Evolutionary conservation across 352 stramenopile species (phyloP), one percentile per base, ranked within the genome.

Genomic region (Phytophthora citrophthora): DNA sequence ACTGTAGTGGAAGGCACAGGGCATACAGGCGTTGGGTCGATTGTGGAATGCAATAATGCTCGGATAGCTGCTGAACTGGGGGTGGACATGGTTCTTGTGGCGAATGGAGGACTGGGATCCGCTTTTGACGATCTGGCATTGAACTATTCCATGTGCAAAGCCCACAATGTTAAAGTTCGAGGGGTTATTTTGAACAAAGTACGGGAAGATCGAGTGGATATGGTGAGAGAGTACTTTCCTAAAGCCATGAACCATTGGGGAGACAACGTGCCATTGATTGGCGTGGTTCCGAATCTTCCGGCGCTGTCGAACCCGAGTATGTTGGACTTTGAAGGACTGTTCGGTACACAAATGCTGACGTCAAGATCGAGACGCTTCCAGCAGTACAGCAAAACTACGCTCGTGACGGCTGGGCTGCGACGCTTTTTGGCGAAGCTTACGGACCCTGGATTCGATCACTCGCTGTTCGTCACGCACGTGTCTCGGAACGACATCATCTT

Each of bases 181-280:
- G 97, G 96, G 29, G 95, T 99, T 23, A 93, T 99, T 57, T 81
- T 99, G 27, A 99, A 99, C 77, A 99, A 99, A 72, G 94, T 98
- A 45, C 80, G 72, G 1, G 61, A 69, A 27, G 74, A 92, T 49
- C 91, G 94, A 64, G 61, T 93, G 12, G 86, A 88, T 20, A 97
- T 96, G 89, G 71, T 97, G 32, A 60, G 70, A 41, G 84, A 94
- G 47, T 97, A 97, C 56, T 96, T 97, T 61, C 80, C 82, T 20
- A 95, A 95, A 69, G 89, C 89, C 18, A 77, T 97, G 55, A 55
- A 76, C 34, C 77, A 87, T 27, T 95, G 86, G 89, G 56, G 66
- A 31, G 55, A 16, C 11, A 71, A 81, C 45, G 74, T 94, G 11
- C 86, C 88, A 32, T 66, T 97, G 11, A 81, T 97, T 48, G 90